Evolutionary conservation across 1,284 basidiomycete species (phyloP).

Genomic region (Ceratobasidium sp.): DNA sequence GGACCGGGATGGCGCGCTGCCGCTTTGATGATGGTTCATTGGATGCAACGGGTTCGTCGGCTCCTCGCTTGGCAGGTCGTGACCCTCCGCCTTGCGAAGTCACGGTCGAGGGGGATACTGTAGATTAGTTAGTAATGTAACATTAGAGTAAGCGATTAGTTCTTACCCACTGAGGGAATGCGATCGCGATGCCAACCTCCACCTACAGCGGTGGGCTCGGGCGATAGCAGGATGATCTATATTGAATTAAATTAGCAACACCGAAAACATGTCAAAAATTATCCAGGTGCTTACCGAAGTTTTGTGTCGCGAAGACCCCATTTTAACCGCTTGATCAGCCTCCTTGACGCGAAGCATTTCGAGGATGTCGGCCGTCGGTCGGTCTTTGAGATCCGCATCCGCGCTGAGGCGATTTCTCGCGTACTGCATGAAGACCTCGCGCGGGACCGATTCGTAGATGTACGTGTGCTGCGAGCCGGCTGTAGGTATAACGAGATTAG

Average conservation of each 20-base stretch:
- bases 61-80: not conserved
- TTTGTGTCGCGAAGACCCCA: not conserved
- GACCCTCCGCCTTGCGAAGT: not conserved
- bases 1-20: not conserved
- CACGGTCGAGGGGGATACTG: not conserved
- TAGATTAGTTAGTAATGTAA: not conserved
- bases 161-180: not conserved
- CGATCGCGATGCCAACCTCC: slow-evolving; percentile 12
- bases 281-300: not conserved
- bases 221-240: slow-evolving; percentile 1
- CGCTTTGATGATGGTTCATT: not conserved
- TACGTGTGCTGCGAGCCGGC: not conserved
- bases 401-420: not conserved
- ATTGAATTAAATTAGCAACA: not conserved
- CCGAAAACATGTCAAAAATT: no score
- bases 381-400: not conserved
- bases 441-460: slow-evolving; percentile 4
- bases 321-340: not conserved
- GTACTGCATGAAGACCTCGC: slow-evolving; percentile 1
- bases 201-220: not conserved
- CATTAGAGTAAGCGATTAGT: no score
- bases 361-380: slow-evolving; percentile 15
- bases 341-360: not conserved
- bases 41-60: not conserved
- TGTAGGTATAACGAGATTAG: not conserved